A percentile compares a stretch with the other conserved stretches of the same genome.
These are phyloP conservation scores for Aspergillus sparsus DNA, from an alignment of 495 filamentous ascomycete species.

Conservation along the genomic window DNA sequence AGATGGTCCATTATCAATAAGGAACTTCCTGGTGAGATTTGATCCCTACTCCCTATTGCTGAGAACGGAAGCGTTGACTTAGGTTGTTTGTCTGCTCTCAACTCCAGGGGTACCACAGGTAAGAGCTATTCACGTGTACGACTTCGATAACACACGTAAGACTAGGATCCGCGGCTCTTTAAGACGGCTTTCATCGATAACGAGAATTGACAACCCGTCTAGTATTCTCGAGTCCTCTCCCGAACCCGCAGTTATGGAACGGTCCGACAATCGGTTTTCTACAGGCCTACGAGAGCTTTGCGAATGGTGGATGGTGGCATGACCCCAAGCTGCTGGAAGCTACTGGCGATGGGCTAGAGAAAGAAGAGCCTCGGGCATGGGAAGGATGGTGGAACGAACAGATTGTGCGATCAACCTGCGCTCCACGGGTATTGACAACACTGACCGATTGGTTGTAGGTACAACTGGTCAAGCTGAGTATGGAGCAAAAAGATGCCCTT, in stretches of 20 bases:
- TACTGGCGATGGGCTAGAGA: constrained; percentile 79
- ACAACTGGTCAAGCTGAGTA: constrained; percentile 75
- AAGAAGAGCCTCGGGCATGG: constrained; percentile 84
- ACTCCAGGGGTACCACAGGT: constrained; percentile 62
- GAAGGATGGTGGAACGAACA: constrained; percentile 97
- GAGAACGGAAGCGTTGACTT: constrained; percentile 18
- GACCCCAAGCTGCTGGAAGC: constrained; percentile 81
- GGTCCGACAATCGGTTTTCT: constrained; percentile 71
- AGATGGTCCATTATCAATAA: constrained; percentile 78
- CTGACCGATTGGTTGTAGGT: constrained; percentile 54
- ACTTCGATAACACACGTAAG: constrained; percentile 97
- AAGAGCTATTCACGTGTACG: constrained; percentile 87
- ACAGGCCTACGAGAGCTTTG: constrained; percentile 70
- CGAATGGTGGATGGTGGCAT: constrained; percentile 97
- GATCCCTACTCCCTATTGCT: constrained; percentile 8
- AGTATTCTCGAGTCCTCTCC: constrained; percentile 91
- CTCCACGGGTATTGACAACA: not conserved
- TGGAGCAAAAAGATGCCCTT: constrained; percentile 84
- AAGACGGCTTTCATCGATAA: not conserved
- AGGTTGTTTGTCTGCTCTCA: not conserved
- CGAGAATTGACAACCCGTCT: constrained; percentile 19
- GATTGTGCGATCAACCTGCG: constrained; percentile 53
- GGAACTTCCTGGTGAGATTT: constrained; percentile 63
- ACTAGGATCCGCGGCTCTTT: not conserved
- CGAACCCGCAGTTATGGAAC: constrained; percentile 88